Percentiles rank a stretch among this genome's conserved stretches.
phyloP scores from a whole-genome alignment of 176 grass and related monocot species.

The Oropetium thomaeum region DNA sequence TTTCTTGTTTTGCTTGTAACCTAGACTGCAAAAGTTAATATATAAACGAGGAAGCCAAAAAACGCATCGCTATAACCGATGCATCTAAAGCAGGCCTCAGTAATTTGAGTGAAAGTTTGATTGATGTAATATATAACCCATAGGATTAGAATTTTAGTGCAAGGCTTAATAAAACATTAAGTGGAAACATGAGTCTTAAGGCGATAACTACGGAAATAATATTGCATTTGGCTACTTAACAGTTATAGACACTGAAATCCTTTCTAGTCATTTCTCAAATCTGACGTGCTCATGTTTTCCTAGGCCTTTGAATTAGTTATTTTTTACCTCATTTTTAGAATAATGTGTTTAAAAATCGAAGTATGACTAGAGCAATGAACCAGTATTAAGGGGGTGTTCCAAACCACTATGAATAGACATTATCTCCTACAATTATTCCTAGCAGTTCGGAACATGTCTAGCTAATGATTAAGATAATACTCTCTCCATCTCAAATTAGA shows the following conservation, averaged over 20 bases:
- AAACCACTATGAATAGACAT: too few relatives aligned
- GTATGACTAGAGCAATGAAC: background rate
- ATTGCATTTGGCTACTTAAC: background rate
- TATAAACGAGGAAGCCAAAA: constrained; percentile 28
- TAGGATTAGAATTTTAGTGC: background rate
- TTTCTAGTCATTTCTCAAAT: constrained; percentile 4
- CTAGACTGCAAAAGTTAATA: constrained; percentile 73
- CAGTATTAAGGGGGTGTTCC: too few relatives aligned
- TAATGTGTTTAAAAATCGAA: background rate
- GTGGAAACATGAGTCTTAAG: constrained; percentile 3
- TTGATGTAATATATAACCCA: background rate
- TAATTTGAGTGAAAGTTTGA: background rate
- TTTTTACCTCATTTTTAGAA: background rate
- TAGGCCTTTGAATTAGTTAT: background rate
- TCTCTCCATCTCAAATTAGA: too few relatives aligned
- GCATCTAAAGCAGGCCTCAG: background rate
- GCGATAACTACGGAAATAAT: background rate
- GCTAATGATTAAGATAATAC: too few relatives aligned
- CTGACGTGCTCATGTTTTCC: background rate
- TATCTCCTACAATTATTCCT: too few relatives aligned
- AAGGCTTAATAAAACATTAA: background rate
- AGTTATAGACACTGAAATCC: too few relatives aligned
- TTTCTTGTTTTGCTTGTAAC: constrained; percentile 99
- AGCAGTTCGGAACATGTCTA: too few relatives aligned
- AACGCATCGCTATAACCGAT: background rate